Evolutionary conservation across 176 grass and related monocot species (phyloP).

Genomic region (Carex pumila): DNA sequence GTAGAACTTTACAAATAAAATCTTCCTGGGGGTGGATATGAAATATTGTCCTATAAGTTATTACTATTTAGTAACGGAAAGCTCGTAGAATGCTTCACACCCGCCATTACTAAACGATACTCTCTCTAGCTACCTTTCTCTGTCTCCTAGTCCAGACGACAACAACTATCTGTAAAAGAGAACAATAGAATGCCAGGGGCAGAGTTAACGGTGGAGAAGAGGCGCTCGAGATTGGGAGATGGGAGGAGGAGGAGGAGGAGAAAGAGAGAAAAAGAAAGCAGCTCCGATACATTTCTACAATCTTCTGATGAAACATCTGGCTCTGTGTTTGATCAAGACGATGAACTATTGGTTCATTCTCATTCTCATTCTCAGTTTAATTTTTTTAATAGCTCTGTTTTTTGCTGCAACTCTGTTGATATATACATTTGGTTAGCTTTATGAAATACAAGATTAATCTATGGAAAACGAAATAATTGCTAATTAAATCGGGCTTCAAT

Average conservation of each 20-base stretch:
- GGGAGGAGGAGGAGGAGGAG: slow-evolving; percentile 7
- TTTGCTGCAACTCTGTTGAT: background rate
- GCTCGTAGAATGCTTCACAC: slow-evolving; percentile 5
- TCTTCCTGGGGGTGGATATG: background rate
- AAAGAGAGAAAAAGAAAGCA: background rate
- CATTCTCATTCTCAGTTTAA: background rate
- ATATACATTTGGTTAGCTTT: background rate
- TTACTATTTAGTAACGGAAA: slow-evolving; percentile 10
- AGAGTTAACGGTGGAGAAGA: background rate
- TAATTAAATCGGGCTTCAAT: background rate
- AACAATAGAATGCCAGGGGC: slow-evolving; percentile 8
- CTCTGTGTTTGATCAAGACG: slow-evolving; percentile 3
- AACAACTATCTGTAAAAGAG: background rate
- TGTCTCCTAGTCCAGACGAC: background rate
- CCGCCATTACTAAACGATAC: background rate
- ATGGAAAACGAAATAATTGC: background rate
- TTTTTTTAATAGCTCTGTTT: background rate
- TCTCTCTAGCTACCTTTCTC: slow-evolving; percentile 7
- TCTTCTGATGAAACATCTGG: background rate
- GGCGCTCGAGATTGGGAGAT: background rate
- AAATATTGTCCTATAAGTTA: background rate
- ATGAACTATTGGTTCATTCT: slow-evolving; percentile 15
- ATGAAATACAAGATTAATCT: background rate
- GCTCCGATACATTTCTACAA: background rate
- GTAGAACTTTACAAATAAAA: background rate